Percentiles rank a stretch among this genome's conserved stretches.
These are phyloP conservation scores for Boeremia exigua DNA, from an alignment of 2,329 filamentous ascomycete species.

Conservation along the genomic window DNA sequence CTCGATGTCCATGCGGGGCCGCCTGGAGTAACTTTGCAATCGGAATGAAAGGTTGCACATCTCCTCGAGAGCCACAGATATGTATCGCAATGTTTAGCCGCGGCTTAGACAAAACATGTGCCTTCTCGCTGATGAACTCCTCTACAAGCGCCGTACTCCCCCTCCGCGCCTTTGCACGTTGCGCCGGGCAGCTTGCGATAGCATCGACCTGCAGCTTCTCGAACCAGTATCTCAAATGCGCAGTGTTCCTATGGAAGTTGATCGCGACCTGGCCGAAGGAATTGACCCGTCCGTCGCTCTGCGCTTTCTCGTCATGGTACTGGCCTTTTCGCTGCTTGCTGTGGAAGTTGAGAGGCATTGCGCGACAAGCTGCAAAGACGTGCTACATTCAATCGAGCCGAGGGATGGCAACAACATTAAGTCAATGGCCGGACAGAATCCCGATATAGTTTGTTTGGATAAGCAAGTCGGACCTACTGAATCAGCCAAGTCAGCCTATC, in stretches of 20 bases:
- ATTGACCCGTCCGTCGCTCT: slow-evolving; percentile 19
- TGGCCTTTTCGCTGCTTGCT: slow-evolving; percentile 9
- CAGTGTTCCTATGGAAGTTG: slow-evolving; percentile 26
- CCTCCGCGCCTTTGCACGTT: slow-evolving; percentile 5
- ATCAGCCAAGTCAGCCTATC: slow-evolving; percentile 7
- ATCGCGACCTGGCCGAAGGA: slow-evolving; percentile 25
- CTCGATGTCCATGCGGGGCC: slow-evolving; percentile 30
- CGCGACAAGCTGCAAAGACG: neutral
- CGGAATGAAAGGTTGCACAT: slow-evolving; percentile 66
- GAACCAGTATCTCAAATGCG: slow-evolving; percentile 25
- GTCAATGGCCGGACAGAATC: neutral
- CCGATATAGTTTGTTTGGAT: slow-evolving; percentile 4
- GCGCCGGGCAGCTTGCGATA: slow-evolving; percentile 1
- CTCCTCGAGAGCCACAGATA: slow-evolving; percentile 60
- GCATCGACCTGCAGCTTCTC: slow-evolving; percentile 19
- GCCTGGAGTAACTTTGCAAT: slow-evolving; percentile 58
- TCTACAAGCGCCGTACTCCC: slow-evolving; percentile 9
- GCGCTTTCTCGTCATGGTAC: slow-evolving; percentile 19
- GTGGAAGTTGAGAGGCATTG: slow-evolving; percentile 18
- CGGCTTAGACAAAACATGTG: slow-evolving; percentile 8
- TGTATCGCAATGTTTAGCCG: slow-evolving; percentile 62
- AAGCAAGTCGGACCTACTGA: slow-evolving; percentile 8
- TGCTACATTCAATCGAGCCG: neutral
- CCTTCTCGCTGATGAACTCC: slow-evolving; percentile 7
- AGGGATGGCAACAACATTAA: neutral